These are phyloP conservation scores for Harringtonia lauricola DNA, from an alignment of 2,329 filamentous ascomycete species.

Conservation along the genomic window DNA sequence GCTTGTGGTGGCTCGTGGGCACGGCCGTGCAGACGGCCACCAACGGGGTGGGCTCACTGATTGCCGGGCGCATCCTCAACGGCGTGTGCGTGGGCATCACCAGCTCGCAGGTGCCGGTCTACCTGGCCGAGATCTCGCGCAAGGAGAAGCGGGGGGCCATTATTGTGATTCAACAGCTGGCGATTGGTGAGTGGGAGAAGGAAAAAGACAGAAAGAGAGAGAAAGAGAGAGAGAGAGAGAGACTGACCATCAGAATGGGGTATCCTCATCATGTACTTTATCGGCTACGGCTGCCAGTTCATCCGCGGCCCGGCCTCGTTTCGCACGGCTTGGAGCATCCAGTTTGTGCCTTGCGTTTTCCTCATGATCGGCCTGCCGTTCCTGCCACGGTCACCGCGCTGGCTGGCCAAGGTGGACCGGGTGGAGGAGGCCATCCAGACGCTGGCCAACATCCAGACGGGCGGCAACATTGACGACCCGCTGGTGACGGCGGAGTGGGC, in stretches of 20 bases:
- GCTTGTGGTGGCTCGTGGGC: constrained; percentile 42
- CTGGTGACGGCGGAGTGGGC: constrained; percentile 58
- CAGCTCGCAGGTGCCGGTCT: constrained; percentile 57
- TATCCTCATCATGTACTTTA: constrained; percentile 60
- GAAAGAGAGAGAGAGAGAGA: too few relatives aligned
- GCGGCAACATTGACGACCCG: constrained; percentile 51
- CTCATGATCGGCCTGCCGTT: constrained; percentile 29
- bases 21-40: constrained; percentile 48
- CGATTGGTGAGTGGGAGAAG: constrained; percentile 36
- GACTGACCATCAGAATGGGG: constrained; percentile 36
- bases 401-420: constrained; percentile 37
- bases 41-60: constrained; percentile 43
- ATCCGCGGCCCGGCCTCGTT: constrained; percentile 30
- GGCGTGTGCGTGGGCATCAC: constrained; percentile 56
- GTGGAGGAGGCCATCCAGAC: constrained; percentile 34
- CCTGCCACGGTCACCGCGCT: constrained; percentile 37
- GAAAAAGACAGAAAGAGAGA: too few relatives aligned
- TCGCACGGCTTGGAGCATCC: constrained; percentile 36
- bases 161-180: constrained; percentile 63
- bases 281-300: constrained; percentile 34
- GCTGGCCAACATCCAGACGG: constrained; percentile 46
- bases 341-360: constrained; percentile 31
- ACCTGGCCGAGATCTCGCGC: constrained; percentile 55
- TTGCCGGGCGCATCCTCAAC: constrained; percentile 47
- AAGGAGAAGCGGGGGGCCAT: constrained; percentile 48